Evolutionary conservation across 768 basidiomycete genomes (phyloP).

Genomic region (Boletus bicolor): DNA sequence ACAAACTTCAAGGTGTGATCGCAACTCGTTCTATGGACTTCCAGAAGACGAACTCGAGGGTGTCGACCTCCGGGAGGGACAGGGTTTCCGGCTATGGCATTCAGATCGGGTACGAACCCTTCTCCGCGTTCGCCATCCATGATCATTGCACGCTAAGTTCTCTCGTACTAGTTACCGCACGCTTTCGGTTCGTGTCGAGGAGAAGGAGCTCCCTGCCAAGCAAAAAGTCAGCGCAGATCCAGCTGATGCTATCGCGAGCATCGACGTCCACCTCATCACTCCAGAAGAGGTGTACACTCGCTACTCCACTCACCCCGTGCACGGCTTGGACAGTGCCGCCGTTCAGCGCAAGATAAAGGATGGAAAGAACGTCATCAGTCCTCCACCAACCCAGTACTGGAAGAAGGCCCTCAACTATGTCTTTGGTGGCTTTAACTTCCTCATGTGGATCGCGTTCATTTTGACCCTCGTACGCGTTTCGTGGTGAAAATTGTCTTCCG

Average conservation of each 20-base stretch:
- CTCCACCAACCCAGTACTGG: constrained; percentile 44
- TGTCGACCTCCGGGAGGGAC: constrained; percentile 14
- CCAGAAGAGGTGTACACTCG: constrained; percentile 42
- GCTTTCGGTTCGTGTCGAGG: constrained; percentile 42
- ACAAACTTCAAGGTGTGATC: not conserved
- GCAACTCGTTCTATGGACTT: constrained; percentile 6
- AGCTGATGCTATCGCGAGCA: constrained; percentile 36
- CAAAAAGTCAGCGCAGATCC: constrained; percentile 28
- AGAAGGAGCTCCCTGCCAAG: constrained; percentile 19
- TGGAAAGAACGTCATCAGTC: constrained; percentile 47
- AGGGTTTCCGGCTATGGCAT: constrained; percentile 24
- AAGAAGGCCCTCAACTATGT: constrained; percentile 53
- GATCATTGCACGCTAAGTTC: not conserved
- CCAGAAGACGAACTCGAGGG: constrained; percentile 18
- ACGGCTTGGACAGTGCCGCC: constrained; percentile 43
- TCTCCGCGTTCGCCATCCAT: not conserved
- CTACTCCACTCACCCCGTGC: constrained; percentile 40
- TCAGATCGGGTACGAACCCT: constrained; percentile 22
- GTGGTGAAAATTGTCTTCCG: not conserved
- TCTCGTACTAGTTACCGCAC: constrained; percentile 35
- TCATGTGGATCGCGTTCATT: constrained; percentile 55
- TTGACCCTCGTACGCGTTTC: constrained; percentile 35
- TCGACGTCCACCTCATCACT: constrained; percentile 48
- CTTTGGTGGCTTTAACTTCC: constrained; percentile 56
- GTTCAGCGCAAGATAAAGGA: constrained; percentile 36